A percentile compares a stretch with the other conserved stretches of the same genome.
Conservation (phyloP, 2,329 filamentous ascomycete species). For the Penicillium brevicompactum region DNA sequence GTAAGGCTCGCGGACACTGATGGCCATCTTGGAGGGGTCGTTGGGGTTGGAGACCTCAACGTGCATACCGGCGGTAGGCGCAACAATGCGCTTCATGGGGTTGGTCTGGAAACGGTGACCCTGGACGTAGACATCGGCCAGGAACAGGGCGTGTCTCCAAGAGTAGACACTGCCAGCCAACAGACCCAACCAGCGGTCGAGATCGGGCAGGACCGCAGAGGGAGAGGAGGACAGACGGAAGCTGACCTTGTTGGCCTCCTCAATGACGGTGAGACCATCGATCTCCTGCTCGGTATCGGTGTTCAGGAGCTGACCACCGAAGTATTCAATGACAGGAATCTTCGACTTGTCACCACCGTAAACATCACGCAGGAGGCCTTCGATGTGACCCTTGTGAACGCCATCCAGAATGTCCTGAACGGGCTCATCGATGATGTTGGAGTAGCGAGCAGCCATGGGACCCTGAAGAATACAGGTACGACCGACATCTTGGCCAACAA, state of each 20-base stretch:
- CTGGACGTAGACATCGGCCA: conserved; percentile 90
- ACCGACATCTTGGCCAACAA: conserved; percentile 93
- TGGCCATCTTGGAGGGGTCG: conserved; percentile 78
- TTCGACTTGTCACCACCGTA: conserved; percentile 73
- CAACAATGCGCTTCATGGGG: conserved; percentile 88
- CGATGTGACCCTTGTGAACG: conserved; percentile 86
- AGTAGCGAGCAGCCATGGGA: conserved; percentile 88
- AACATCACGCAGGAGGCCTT: conserved; percentile 73
- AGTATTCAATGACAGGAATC: conserved; percentile 90
- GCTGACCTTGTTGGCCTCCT: conserved; percentile 76
- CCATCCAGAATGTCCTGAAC: conserved; percentile 92
- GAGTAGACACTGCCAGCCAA: conserved; percentile 83
- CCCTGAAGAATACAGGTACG: conserved; percentile 96
- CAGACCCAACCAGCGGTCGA: conserved; percentile 83
- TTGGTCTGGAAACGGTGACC: conserved; percentile 97
- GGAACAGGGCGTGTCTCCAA: conserved; percentile 94
- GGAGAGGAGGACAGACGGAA: conserved; percentile 81
- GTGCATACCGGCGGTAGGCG: conserved; percentile 80
- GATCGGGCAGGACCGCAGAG: conserved; percentile 71
- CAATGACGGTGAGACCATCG: conserved; percentile 81
- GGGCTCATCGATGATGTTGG: conserved; percentile 85
- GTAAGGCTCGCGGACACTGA: conserved; percentile 84
- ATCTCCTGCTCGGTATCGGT: conserved; percentile 72
- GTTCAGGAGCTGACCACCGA: conserved; percentile 80
- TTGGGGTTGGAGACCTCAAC: conserved; percentile 85